Evolutionary conservation across 495 filamentous ascomycete species (phyloP).

Genomic region (Pseudotulostoma volvatum): DNA sequence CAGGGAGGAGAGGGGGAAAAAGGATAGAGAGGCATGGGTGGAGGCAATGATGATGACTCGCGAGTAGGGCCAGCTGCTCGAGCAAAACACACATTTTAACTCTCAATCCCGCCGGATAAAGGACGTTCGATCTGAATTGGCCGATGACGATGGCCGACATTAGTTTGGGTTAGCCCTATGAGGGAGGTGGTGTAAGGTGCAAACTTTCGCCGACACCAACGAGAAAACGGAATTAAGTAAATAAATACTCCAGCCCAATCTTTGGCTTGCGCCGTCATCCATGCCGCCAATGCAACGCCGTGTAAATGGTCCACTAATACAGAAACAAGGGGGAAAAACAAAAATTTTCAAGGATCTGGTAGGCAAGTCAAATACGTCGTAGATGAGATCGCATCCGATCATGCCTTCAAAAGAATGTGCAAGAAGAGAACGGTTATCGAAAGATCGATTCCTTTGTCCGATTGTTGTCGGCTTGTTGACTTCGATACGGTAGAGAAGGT

Average conservation of each 20-base stretch:
- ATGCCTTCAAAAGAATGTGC: slow-evolving; percentile 22
- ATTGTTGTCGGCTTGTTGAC: slow-evolving; percentile 13
- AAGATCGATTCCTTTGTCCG: background rate
- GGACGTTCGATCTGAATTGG: too few relatives aligned
- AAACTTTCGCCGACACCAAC: background rate
- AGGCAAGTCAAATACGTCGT: slow-evolving; percentile 4
- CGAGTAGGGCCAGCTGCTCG: too few relatives aligned
- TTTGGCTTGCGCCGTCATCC: slow-evolving; percentile 10
- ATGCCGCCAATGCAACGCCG: slow-evolving; percentile 21
- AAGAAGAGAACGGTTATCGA: slow-evolving; percentile 15
- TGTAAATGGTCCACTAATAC: slow-evolving; percentile 13
- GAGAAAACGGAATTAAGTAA: background rate
- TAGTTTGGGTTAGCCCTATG: too few relatives aligned
- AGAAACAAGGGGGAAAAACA: slow-evolving; percentile 12
- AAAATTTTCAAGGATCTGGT: slow-evolving; percentile 6
- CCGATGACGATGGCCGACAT: too few relatives aligned
- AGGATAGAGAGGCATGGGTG: too few relatives aligned
- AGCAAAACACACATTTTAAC: too few relatives aligned
- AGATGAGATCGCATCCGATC: slow-evolving; percentile 6
- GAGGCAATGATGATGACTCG: too few relatives aligned
- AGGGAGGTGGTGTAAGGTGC: background rate
- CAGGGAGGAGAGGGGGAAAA: too few relatives aligned
- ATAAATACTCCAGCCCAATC: background rate
- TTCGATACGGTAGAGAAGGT: slow-evolving; percentile 7
- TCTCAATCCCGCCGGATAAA: too few relatives aligned